phyloP scores from a whole-genome alignment of 345 rosid genomes.

The Lagerstroemia speciosa region DNA sequence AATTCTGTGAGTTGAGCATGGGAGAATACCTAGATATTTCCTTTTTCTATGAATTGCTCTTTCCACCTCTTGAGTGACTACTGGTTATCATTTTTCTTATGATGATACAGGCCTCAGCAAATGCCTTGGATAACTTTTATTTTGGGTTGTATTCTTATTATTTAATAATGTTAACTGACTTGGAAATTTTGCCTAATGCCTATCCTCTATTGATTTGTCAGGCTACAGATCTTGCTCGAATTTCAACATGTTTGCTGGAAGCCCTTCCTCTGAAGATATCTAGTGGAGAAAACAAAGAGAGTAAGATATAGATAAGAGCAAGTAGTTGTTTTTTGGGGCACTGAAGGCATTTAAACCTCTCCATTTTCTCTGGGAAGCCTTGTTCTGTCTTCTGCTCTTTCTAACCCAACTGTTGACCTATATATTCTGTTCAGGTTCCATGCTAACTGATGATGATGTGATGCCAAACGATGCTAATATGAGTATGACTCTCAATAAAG shows the following conservation, averaged over 20 bases:
- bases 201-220: constrained; percentile 20
- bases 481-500: constrained; percentile 41
- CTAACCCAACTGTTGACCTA: constrained; percentile 3
- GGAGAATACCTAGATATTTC: background rate
- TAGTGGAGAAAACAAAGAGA: constrained; percentile 35
- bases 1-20: background rate
- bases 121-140: background rate
- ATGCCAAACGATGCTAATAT: constrained; percentile 35
- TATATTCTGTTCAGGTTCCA: constrained; percentile 39
- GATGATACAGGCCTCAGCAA: background rate
- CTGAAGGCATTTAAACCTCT: background rate
- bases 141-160: background rate
- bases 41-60: background rate
- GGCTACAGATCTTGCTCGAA: constrained; percentile 77
- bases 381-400: background rate
- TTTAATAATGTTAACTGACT: background rate
- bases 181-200: constrained; percentile 14
- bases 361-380: background rate
- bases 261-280: constrained; percentile 63
- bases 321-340: background rate
- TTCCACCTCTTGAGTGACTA: background rate
- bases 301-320: constrained; percentile 32
- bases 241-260: constrained; percentile 67
- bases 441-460: constrained; percentile 59
- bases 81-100: background rate